Percentiles rank a stretch among this genome's conserved stretches.
These are phyloP conservation scores for Corrigiola litoralis DNA, from an alignment of 179 eudicot species.

Conservation along the genomic window DNA sequence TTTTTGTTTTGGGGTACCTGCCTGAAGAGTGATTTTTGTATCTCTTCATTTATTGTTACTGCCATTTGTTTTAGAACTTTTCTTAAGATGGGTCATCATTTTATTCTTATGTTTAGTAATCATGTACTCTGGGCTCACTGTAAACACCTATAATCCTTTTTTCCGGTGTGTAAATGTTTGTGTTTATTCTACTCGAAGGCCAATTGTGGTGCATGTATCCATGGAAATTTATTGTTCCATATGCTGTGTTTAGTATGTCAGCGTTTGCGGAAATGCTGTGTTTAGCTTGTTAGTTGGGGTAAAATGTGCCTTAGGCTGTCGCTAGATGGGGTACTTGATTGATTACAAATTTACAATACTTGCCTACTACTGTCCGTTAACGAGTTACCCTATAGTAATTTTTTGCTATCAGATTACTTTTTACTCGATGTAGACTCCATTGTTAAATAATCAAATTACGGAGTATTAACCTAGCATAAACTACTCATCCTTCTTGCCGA, in stretches of 20 bases:
- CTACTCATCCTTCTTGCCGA: too few relatives aligned
- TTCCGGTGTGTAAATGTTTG: too few relatives aligned
- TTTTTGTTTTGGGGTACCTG: slow-evolving; percentile 12
- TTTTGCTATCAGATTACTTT: too few relatives aligned
- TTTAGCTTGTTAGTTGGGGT: neutral
- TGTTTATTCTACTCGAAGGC: neutral
- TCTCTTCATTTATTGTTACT: slow-evolving; percentile 14
- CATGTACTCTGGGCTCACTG: slow-evolving; percentile 4
- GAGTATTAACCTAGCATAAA: too few relatives aligned
- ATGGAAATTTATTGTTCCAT: neutral
- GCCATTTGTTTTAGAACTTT: slow-evolving; percentile 10
- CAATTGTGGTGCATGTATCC: neutral
- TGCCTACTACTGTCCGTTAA: too few relatives aligned
- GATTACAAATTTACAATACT: too few relatives aligned
- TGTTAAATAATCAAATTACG: too few relatives aligned
- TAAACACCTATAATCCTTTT: too few relatives aligned
- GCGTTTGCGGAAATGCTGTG: neutral
- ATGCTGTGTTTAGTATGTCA: neutral
- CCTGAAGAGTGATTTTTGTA: slow-evolving; percentile 21
- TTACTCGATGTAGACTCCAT: too few relatives aligned
- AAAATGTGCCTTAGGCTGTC: too few relatives aligned
- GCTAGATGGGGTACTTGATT: too few relatives aligned
- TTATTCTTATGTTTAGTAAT: neutral
- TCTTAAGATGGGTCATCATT: slow-evolving; percentile 3
- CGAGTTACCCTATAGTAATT: too few relatives aligned